Evolutionary conservation across 2,329 filamentous ascomycete species (phyloP).

Genomic region (Microcera coccophila): DNA sequence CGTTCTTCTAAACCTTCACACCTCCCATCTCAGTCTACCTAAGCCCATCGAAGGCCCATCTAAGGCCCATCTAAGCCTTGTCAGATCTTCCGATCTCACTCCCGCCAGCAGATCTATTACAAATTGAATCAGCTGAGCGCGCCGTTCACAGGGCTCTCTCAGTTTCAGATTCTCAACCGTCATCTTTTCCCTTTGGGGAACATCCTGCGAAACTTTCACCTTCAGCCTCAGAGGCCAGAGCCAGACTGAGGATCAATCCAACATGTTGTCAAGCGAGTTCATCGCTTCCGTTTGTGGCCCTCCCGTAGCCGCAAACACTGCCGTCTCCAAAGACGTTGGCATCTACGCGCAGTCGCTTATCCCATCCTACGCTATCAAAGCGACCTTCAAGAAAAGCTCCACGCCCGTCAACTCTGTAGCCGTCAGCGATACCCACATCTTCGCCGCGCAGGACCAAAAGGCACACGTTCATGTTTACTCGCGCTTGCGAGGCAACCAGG

Average conservation of each 20-base stretch:
- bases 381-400: constrained; percentile 88
- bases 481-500: constrained; percentile 76
- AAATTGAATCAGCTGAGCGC: no score
- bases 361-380: constrained; percentile 69
- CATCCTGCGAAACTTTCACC: no score
- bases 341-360: constrained; percentile 83
- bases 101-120: no score
- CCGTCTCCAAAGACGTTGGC: constrained; percentile 72
- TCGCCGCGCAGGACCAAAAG: constrained; percentile 87
- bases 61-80: no score
- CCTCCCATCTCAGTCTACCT: no score
- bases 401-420: constrained; percentile 75
- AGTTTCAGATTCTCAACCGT: no score
- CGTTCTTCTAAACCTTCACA: no score
- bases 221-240: constrained; percentile 2
- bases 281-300: constrained; percentile 56
- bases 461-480: constrained; percentile 92
- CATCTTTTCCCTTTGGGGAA: no score
- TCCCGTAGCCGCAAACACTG: constrained; percentile 57
- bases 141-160: no score
- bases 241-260: constrained; percentile 5
- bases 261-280: constrained; percentile 59
- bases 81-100: no score
- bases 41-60: no score
- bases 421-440: constrained; percentile 76